Conservation (phyloP, 768 basidiomycete genomes). For the Macrolepiota dolichaula region DNA sequence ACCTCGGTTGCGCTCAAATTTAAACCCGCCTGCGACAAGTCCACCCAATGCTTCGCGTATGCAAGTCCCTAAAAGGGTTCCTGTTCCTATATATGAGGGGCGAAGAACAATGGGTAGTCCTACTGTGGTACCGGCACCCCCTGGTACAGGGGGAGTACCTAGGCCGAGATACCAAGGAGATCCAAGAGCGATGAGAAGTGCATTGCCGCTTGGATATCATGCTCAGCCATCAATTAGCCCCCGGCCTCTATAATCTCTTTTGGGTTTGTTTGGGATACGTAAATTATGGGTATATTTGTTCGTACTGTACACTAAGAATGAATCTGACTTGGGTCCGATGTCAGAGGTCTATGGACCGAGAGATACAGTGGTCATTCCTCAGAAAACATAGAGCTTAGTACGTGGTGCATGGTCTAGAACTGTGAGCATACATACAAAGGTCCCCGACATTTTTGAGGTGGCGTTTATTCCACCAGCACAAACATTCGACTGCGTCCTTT, state of each 20-base stretch:
- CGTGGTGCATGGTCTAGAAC: too few species aligned
- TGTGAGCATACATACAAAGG: too few species aligned
- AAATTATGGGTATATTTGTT: background rate
- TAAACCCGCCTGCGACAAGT: conserved; percentile 20
- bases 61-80: background rate
- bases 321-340: background rate
- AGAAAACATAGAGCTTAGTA: too few species aligned
- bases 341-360: too few species aligned
- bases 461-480: too few species aligned
- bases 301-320: background rate
- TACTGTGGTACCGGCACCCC: background rate
- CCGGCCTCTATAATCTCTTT: background rate
- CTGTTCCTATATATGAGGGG: conserved; percentile 1
- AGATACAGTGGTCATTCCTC: too few species aligned
- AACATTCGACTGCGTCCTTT: too few species aligned
- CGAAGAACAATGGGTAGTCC: background rate
- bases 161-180: background rate
- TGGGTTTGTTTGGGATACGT: background rate
- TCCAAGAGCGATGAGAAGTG: conserved; percentile 4
- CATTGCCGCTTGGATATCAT: background rate
- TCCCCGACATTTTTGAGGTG: too few species aligned
- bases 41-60: background rate
- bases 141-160: conserved; percentile 1
- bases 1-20: conserved; percentile 8
- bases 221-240: background rate